phyloP scores from a whole-genome alignment of 305 asterid genomes.

The Fraxinus dipetala region DNA sequence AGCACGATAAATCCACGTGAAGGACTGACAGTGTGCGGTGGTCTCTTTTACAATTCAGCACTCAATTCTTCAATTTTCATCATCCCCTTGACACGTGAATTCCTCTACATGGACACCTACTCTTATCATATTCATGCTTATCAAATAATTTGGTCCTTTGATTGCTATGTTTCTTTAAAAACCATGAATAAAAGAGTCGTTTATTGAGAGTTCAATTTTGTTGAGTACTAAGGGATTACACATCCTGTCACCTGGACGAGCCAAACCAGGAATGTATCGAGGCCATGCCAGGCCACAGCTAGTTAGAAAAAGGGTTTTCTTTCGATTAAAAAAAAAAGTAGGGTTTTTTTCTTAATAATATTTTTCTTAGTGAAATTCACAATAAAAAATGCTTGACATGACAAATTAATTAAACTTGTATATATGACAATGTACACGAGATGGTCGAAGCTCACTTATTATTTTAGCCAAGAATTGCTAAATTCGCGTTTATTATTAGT shows the following conservation, averaged over 20 bases:
- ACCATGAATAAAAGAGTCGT: background rate
- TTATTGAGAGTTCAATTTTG: background rate
- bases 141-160: background rate
- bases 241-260: too few relatives aligned
- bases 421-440: background rate
- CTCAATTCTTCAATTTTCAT: background rate
- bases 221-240: too few relatives aligned
- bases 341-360: background rate
- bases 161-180: background rate
- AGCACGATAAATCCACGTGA: conserved; percentile 59
- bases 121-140: background rate
- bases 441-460: background rate
- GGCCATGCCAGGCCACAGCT: too few relatives aligned
- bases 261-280: too few relatives aligned
- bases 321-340: background rate
- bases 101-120: conserved; percentile 22
- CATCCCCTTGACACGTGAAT: conserved; percentile 41
- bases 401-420: too few relatives aligned
- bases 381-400: too few relatives aligned
- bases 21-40: conserved; percentile 56
- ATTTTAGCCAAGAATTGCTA: background rate
- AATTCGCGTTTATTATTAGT: background rate
- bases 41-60: conserved; percentile 23
- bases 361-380: too few relatives aligned
- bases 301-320: too few relatives aligned